Percentiles rank a stretch among this genome's conserved stretches.
Evolutionary conservation across 2,329 filamentous ascomycete genomes (phyloP).

Genomic region (Fusarium albidum): DNA sequence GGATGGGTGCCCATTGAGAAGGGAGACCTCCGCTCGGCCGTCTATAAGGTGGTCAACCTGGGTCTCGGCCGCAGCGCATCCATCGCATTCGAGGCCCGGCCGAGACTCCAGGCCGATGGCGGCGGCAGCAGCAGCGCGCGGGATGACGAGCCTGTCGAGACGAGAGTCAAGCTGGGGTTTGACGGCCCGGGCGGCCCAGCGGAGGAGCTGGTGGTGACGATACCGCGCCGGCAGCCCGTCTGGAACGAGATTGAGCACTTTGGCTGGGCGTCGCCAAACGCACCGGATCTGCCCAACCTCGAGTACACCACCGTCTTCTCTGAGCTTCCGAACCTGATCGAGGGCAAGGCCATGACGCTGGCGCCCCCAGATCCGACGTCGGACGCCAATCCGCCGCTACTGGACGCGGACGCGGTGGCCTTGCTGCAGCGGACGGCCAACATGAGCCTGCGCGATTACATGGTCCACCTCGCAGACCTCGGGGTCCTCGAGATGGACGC

Average conservation of each 20-base stretch:
- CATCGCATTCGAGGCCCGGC: constrained; percentile 73
- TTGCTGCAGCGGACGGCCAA: constrained; percentile 74
- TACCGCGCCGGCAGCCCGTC: constrained; percentile 59
- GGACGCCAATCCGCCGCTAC: constrained; percentile 50
- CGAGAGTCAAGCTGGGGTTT: constrained; percentile 32
- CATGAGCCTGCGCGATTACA: constrained; percentile 82
- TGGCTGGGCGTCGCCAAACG: constrained; percentile 87
- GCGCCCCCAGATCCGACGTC: constrained; percentile 65
- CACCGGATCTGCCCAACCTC: constrained; percentile 78
- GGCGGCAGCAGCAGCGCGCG: constrained; percentile 11
- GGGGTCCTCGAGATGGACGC: constrained; percentile 62
- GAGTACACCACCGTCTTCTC: constrained; percentile 82
- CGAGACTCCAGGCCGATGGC: constrained; percentile 37
- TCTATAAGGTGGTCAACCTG: constrained; percentile 78
- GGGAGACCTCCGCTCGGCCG: constrained; percentile 78
- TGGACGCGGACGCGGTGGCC: constrained; percentile 73
- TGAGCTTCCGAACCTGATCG: constrained; percentile 88
- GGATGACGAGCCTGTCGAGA: constrained; percentile 27
- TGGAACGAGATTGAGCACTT: constrained; percentile 89
- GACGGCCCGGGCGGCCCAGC: constrained; percentile 49
- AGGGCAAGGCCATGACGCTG: constrained; percentile 90
- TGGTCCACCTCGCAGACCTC: constrained; percentile 73
- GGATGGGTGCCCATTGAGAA: constrained; percentile 86
- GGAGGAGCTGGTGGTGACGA: constrained; percentile 53
- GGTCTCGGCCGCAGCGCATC: constrained; percentile 79